phyloP scores from a whole-genome alignment of 1,284 basidiomycete species.

The Irpex lacteus region DNA sequence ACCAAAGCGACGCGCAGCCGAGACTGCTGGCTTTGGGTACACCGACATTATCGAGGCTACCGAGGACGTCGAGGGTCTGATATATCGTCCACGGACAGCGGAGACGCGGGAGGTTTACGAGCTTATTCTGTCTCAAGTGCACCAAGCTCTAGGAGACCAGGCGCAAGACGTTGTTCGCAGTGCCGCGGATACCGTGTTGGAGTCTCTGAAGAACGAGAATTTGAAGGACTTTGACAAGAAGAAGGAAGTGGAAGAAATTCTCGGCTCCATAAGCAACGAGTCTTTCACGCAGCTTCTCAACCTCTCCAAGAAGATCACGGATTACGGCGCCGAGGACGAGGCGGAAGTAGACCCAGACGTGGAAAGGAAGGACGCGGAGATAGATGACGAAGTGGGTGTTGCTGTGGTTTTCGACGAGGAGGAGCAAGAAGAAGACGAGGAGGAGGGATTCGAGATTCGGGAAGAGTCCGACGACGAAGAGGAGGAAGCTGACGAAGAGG shows the following conservation, averaged over 20 bases:
- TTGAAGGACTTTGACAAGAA: slow-evolving; percentile 99
- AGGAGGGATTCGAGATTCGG: slow-evolving; percentile 78
- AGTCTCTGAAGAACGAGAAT: slow-evolving; percentile 86
- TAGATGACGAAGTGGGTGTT: slow-evolving; percentile 92
- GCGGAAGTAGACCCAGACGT: slow-evolving; percentile 69
- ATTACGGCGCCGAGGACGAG: slow-evolving; percentile 90
- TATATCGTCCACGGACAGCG: slow-evolving; percentile 88
- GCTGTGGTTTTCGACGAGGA: slow-evolving; percentile 97
- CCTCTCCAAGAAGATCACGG: slow-evolving; percentile 94
- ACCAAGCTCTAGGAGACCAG: slow-evolving; percentile 87
- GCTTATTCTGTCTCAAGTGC: slow-evolving; percentile 84
- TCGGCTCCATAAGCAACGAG: slow-evolving; percentile 73
- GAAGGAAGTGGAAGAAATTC: slow-evolving; percentile 85
- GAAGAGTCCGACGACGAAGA: slow-evolving; percentile 80
- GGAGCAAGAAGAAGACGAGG: slow-evolving; percentile 87
- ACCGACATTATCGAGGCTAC: slow-evolving; percentile 92
- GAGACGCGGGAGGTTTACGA: slow-evolving; percentile 97
- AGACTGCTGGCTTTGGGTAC: slow-evolving; percentile 69
- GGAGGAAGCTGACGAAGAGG: slow-evolving; percentile 52
- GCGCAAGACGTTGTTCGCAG: slow-evolving; percentile 94
- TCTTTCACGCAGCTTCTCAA: slow-evolving; percentile 84
- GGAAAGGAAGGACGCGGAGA: slow-evolving; percentile 77
- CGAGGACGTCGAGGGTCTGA: slow-evolving; percentile 88
- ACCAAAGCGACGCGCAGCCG: slow-evolving; percentile 49
- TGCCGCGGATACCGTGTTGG: slow-evolving; percentile 89